Evolutionary conservation across 352 stramenopile species (phyloP).

Genomic region (Phytophthora pisi): DNA sequence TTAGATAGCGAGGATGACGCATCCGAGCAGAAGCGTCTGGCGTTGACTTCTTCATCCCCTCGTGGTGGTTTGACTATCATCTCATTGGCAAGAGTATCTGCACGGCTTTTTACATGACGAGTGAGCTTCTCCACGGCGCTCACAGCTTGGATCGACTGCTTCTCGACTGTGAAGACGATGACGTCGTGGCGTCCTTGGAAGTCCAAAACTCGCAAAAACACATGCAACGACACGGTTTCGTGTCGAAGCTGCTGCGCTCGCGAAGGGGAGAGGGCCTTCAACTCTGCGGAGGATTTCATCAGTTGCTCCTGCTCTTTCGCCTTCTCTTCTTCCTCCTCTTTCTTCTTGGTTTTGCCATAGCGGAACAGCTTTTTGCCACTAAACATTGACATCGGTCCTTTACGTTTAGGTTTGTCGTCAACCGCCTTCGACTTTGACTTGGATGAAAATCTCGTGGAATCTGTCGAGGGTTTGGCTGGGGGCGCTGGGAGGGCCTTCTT

Average conservation of each 20-base stretch:
- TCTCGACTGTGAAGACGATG: constrained; percentile 29
- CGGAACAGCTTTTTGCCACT: constrained; percentile 32
- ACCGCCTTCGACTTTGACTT: not conserved
- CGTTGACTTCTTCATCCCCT: constrained; percentile 63
- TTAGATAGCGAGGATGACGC: constrained; percentile 8
- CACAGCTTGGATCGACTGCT: constrained; percentile 19
- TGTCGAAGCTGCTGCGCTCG: constrained; percentile 24
- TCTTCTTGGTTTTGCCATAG: constrained; percentile 35
- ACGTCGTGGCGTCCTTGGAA: constrained; percentile 30
- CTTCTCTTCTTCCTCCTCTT: constrained; percentile 19
- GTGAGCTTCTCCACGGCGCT: constrained; percentile 29
- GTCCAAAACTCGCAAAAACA: constrained; percentile 38
- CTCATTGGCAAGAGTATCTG: constrained; percentile 4
- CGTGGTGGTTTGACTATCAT: constrained; percentile 29
- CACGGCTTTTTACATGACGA: constrained; percentile 22
- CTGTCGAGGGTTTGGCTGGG: not conserved
- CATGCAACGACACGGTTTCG: constrained; percentile 29
- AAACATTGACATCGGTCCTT: constrained; percentile 21
- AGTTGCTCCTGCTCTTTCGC: constrained; percentile 13
- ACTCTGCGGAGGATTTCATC: constrained; percentile 5
- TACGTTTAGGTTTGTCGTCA: constrained; percentile 18
- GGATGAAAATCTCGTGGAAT: not conserved
- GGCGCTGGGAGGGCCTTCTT: constrained; percentile 20
- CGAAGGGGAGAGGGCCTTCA: constrained; percentile 30
- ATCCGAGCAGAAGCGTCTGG: constrained; percentile 37